These are phyloP conservation scores for Prinsepia uniflora DNA, from an alignment of 306 rosid genomes.

Conservation along the genomic window DNA sequence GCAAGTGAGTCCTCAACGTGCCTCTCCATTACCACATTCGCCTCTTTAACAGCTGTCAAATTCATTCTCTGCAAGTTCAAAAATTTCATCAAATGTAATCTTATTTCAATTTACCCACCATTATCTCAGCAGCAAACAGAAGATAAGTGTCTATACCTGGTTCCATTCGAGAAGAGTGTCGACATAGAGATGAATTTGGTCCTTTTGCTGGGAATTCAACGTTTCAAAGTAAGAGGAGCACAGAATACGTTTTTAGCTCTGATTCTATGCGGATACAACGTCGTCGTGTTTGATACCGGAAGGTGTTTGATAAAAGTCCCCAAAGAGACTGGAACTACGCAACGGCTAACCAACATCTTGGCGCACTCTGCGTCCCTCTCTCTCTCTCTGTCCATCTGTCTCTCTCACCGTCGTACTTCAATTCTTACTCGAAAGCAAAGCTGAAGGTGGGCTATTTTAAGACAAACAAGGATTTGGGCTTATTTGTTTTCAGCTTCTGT, in stretches of 20 bases:
- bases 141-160: conserved; percentile 34
- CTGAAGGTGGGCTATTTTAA: background rate
- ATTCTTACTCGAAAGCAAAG: background rate
- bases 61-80: conserved; percentile 62
- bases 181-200: conserved; percentile 68
- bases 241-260: conserved; percentile 18
- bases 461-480: background rate
- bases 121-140: conserved; percentile 18
- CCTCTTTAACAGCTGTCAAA: conserved; percentile 71
- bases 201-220: conserved; percentile 56
- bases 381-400: too few relatives aligned
- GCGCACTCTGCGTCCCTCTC: conserved; percentile 7
- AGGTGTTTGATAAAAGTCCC: conserved; percentile 81
- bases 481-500: background rate
- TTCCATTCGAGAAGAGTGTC: conserved; percentile 91
- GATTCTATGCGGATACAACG: conserved; percentile 32
- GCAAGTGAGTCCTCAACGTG: conserved; percentile 91
- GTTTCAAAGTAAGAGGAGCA: conserved; percentile 38
- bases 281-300: conserved; percentile 25
- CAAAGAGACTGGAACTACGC: conserved; percentile 32
- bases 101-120: background rate
- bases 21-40: conserved; percentile 73
- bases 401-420: background rate
- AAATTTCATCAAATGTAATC: background rate
- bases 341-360: conserved; percentile 38